These are phyloP conservation scores for Serendipita vermifera DNA, from an alignment of 768 basidiomycete species.

Conservation along the genomic window DNA sequence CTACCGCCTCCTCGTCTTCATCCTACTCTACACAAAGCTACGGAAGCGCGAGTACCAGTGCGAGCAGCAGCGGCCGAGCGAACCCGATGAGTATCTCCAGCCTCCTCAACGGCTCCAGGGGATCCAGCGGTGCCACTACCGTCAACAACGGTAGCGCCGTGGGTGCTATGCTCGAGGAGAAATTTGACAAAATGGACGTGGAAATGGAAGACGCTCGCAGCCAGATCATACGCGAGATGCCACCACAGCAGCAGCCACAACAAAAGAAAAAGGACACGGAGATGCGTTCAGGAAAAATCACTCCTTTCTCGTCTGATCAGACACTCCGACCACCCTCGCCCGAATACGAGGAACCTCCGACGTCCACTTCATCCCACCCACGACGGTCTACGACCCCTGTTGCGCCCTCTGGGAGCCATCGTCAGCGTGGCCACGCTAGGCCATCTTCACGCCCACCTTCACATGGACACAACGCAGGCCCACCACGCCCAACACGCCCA, in stretches of 20 bases:
- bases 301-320: background rate
- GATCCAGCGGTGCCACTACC: background rate
- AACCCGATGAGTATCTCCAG: conserved; percentile 1
- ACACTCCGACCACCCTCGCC: background rate
- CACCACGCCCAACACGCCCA: too few species aligned
- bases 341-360: background rate
- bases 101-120: background rate
- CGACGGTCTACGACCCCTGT: too few species aligned
- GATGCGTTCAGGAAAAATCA: background rate
- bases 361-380: too few species aligned
- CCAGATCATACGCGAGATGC: too few species aligned
- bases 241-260: too few species aligned
- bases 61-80: background rate
- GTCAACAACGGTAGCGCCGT: too few species aligned
- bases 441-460: too few species aligned
- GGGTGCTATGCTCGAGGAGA: too few species aligned
- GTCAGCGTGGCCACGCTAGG: too few species aligned
- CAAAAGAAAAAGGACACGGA: background rate
- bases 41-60: background rate
- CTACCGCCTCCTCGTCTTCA: background rate
- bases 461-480: too few species aligned
- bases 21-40: background rate
- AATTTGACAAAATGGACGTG: background rate
- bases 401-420: too few species aligned
- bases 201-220: background rate